Base-by-base conservation (phyloP, 805 yeast species). In the Starmerella vitae region DNA sequence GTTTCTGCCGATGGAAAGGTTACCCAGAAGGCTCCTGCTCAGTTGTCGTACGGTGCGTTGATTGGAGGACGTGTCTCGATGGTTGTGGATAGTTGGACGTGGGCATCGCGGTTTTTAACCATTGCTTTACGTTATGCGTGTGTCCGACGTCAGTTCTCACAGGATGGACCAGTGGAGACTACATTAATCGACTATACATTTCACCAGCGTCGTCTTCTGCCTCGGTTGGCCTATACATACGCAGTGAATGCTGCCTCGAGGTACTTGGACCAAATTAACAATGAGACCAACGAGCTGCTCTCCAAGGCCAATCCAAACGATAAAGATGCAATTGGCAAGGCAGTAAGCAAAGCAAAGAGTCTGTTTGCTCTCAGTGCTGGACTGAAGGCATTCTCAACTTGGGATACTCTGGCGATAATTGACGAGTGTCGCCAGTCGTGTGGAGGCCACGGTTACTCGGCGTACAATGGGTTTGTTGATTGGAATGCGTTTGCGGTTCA, bases 371-470 rank as follows among this genome's bases (percentile, higher is more conserved):
- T 79, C 42, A 79, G 93, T 24, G 95, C 93, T 7, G 78, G 93
- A 30, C 68, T 84, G 55, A 86, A 86, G 61, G 85, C 94, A 3
- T 76, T 93, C 27, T 73, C 78, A 46, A 86, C 96, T 29, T 86
- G 95, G 95, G 67, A 76, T 30, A 72, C 83, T 24, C 76, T 85
- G 30, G 72, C 71, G 43, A 66, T 80, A 50, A 85, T 86, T 55
- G 93, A 84, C 57, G 86, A 85, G 63, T 72, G 85, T 48, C 73
- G 96, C 63, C 96, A 86, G 62, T 70, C 93, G 2, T 85, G 94
- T 61, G 95, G 96, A 58, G 96, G 96, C 24, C 94, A 82, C 61
- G 96, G 96, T 30, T 86, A 86, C 63, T 83, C 93, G 19, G 74
- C 85, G n/a, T 86, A 86, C 61, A 74, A 83, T 48, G 94, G 86